Percentiles rank a stretch among this genome's conserved stretches.
phyloP scores from a whole-genome alignment of 1,284 basidiomycete genomes.

The Xanthoconium separans region DNA sequence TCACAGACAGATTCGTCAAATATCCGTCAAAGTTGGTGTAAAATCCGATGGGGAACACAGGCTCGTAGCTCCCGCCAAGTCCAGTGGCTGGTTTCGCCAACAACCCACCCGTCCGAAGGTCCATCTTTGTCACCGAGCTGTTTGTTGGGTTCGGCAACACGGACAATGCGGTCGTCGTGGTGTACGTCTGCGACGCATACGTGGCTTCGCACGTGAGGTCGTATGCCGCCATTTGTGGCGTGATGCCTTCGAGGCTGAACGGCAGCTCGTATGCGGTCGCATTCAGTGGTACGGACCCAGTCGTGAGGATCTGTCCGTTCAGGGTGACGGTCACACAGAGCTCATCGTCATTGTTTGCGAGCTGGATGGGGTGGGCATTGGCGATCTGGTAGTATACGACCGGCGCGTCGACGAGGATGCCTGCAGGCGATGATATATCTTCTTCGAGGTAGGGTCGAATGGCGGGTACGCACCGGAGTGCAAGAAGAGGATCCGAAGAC shows the following conservation, averaged over 20 bases:
- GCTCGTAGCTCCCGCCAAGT: constrained; percentile 48
- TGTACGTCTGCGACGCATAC: constrained; percentile 45
- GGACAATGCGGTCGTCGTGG: constrained; percentile 45
- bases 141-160: constrained; percentile 56
- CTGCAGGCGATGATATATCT: constrained; percentile 21
- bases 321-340: constrained; percentile 28
- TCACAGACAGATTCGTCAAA: constrained; percentile 54
- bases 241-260: constrained; percentile 25
- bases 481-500: constrained; percentile 26
- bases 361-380: constrained; percentile 25
- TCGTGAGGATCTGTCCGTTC: constrained; percentile 22
- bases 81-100: constrained; percentile 55
- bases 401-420: constrained; percentile 28
- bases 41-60: constrained; percentile 71
- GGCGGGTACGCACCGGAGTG: constrained; percentile 32
- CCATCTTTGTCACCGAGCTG: constrained; percentile 68
- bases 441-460: constrained; percentile 34
- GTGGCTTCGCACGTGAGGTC: constrained; percentile 27
- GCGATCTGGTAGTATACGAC: constrained; percentile 27
- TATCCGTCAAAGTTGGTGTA: constrained; percentile 64
- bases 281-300: constrained; percentile 29
- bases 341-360: not conserved
- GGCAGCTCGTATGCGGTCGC: constrained; percentile 26
- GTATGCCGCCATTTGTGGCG: constrained; percentile 26
- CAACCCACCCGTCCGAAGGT: constrained; percentile 64